Percentiles rank a stretch among this genome's conserved stretches.
Conservation (phyloP, 2,329 filamentous ascomycete genomes). For the Fusarium citri region DNA sequence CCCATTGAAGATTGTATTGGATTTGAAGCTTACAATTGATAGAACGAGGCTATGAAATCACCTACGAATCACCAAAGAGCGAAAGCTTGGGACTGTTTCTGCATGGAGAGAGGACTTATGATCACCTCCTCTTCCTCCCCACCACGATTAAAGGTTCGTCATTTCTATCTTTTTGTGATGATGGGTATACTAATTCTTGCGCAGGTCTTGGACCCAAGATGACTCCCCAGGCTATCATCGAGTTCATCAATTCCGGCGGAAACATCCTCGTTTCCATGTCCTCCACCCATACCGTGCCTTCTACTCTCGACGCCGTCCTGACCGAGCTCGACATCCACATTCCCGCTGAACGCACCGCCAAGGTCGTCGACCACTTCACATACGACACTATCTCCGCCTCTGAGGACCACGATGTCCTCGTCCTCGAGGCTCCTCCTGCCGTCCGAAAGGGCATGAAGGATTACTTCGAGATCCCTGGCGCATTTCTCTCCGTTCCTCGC, state of each 20-base stretch:
- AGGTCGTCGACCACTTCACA: conserved; percentile 96
- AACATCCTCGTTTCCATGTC: conserved; percentile 92
- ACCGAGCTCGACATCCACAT: conserved; percentile 89
- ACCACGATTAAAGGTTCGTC: conserved; percentile 86
- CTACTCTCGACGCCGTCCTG: conserved; percentile 80
- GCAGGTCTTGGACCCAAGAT: conserved; percentile 87
- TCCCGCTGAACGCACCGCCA: conserved; percentile 84
- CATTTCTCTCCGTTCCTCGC: conserved; percentile 82
- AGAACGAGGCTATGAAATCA: conserved; percentile 87
- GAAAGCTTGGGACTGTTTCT: conserved; percentile 81
- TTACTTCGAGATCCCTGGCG: conserved; percentile 72
- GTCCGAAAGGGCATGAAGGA: conserved; percentile 77
- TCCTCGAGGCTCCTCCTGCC: conserved; percentile 75
- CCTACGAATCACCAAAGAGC: conserved; percentile 86
- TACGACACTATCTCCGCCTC: conserved; percentile 81
- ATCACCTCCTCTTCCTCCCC: conserved; percentile 90
- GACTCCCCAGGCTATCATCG: conserved; percentile 85
- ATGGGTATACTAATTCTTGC: conserved; percentile 24
- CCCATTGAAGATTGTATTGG: neutral
- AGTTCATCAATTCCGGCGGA: conserved; percentile 91
- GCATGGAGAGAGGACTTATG: conserved; percentile 88
- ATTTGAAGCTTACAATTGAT: conserved; percentile 37
- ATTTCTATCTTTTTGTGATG: neutral
- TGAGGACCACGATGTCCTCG: conserved; percentile 89
- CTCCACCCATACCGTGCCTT: conserved; percentile 75